Base-by-base conservation (phyloP, 1,284 basidiomycete species). In the Ganoderma boninense region DNA sequence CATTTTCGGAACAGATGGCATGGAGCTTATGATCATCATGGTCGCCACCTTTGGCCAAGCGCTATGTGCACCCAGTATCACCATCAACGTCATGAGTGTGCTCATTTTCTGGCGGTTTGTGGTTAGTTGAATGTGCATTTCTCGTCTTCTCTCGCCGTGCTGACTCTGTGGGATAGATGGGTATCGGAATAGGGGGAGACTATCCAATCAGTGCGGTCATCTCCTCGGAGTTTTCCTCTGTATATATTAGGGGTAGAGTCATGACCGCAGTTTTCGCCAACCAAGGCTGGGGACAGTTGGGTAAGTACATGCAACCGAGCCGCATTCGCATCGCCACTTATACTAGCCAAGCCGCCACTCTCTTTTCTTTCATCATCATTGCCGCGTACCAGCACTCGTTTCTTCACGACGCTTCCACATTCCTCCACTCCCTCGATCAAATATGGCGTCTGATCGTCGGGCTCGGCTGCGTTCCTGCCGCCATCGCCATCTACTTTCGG, bases 191-290 rank as follows among this genome's bases (percentile, higher is more conserved):
- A 35, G 91, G 93, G 40, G 95, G 94, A 56, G 90, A 92, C 75
- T 92, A 92, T 73, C 91, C 91, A 29, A 80, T 92, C 3, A 86
- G 83, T 63, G 89, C 91, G 1, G 87, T 91, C 71, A 92, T 92
- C 71, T 87, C 89, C 5, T 91, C 89, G 43, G 95, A 96, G 78
- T 95, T 95, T 76, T 91, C 94, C 4, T 87, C 92, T 0, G 91
- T 90, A 44, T 86, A 87, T 69, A 92, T 91, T 40, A 87, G 92
- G 73, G 92, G 92, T 64, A 84, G 91, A 2, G 86, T 95, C 80
- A 92, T 94, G 89, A 87, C 88, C 2, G 90, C 89, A 5, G 90
- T 92, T 2, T 94, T 94, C 74, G 87, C 91, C 0, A 80, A 84
- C 43, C 90, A 92, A 73, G 92, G 91, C 42, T 92, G 90, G 89